A percentile compares a stretch with the other conserved stretches of the same genome.
phyloP scores from a whole-genome alignment of 163 green algal species.

The Coccomyxa subellipsoidea region DNA sequence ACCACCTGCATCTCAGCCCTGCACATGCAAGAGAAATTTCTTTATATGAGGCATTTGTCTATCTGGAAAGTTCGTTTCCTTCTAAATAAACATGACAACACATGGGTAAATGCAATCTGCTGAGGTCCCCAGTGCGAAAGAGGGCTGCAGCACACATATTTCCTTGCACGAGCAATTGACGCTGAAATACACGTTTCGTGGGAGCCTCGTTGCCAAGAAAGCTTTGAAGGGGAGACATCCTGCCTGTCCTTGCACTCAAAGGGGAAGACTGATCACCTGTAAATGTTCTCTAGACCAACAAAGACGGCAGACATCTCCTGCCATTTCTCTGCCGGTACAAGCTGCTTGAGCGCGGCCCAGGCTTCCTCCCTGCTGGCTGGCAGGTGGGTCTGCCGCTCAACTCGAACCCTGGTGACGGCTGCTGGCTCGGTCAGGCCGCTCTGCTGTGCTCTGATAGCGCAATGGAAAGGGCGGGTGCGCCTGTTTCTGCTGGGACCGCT shows the following conservation, averaged over 20 bases:
- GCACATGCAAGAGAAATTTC: background rate
- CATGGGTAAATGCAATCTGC: background rate
- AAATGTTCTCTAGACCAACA: slow-evolving; percentile 28
- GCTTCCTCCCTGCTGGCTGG: slow-evolving; percentile 26
- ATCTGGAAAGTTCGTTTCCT: background rate
- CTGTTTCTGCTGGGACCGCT: background rate
- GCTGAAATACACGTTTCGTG: too few species aligned
- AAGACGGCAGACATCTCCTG: slow-evolving; percentile 18
- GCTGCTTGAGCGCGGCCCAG: slow-evolving; percentile 20
- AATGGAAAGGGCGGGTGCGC: background rate
- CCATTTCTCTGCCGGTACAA: slow-evolving; percentile 22
- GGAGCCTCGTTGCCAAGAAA: too few species aligned
- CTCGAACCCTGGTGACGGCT: slow-evolving; percentile 11
- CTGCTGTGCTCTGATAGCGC: background rate
- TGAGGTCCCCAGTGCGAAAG: too few species aligned
- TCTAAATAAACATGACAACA: too few species aligned
- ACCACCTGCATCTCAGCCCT: slow-evolving; percentile 24
- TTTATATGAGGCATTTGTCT: background rate
- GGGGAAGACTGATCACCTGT: slow-evolving; percentile 20
- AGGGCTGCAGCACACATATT: too few species aligned
- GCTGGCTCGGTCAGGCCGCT: slow-evolving; percentile 1
- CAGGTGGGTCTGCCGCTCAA: slow-evolving; percentile 34
- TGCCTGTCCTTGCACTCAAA: background rate
- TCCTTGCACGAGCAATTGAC: too few species aligned
- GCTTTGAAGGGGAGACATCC: background rate